phyloP scores from a whole-genome alignment of 148 eudicot genomes.

The Talinum fruticosum region DNA sequence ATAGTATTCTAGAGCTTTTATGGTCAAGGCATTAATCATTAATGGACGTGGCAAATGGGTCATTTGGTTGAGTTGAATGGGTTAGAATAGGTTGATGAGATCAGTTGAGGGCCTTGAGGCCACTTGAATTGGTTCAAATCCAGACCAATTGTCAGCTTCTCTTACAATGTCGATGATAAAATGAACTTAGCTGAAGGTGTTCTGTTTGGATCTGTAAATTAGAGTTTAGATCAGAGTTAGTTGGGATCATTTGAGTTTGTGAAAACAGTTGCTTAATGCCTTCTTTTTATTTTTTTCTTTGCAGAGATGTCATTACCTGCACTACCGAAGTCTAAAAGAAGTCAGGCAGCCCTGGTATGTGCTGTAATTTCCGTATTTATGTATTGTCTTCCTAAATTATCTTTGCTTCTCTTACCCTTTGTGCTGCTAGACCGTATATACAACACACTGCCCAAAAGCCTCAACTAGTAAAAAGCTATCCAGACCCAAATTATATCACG shows the following conservation, averaged over 20 bases:
- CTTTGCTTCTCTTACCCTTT: not conserved
- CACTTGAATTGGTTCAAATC: not conserved
- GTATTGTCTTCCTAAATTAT: not conserved
- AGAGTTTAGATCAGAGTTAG: not conserved
- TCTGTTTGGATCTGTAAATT: not conserved
- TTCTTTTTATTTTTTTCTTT: conserved; percentile 16
- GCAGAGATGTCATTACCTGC: conserved; percentile 99
- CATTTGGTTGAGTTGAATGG: not conserved
- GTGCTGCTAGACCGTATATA: not conserved
- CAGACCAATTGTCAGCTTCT: too few species aligned
- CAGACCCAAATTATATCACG: not conserved
- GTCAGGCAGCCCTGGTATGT: conserved; percentile 55
- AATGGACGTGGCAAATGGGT: not conserved
- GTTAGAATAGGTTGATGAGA: too few species aligned
- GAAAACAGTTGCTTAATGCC: conserved; percentile 12
- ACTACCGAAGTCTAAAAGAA: conserved; percentile 56
- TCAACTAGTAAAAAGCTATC: not conserved
- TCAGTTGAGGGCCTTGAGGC: too few species aligned
- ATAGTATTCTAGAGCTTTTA: not conserved
- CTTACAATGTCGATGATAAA: not conserved
- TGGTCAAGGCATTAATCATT: not conserved
- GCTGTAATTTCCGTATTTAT: not conserved
- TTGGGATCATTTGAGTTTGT: too few species aligned
- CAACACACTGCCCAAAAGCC: not conserved
- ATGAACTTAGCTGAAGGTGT: not conserved